Percentiles rank a stretch among this genome's conserved stretches.
Conservation (phyloP, 129 eudicot genomes). For the Flaveria sonorensis region DNA sequence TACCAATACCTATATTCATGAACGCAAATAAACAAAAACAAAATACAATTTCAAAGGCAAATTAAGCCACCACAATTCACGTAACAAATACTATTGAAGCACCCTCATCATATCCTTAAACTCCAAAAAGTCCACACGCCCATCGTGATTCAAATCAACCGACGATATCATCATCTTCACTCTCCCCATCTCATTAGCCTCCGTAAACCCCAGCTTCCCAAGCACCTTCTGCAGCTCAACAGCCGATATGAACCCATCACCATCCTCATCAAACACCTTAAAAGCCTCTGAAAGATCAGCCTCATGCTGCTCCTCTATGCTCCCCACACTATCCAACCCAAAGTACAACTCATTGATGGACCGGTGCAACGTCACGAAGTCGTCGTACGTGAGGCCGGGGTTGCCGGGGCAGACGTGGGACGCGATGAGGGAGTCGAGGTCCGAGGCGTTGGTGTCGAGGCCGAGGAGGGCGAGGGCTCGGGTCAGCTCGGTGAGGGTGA, state of each 20-base stretch:
- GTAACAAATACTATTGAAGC: conserved; percentile 12
- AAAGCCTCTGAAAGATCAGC: conserved; percentile 82
- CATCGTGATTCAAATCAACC: conserved; percentile 69
- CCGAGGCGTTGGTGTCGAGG: conserved; percentile 48
- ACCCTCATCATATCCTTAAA: conserved; percentile 77
- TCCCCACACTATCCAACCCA: conserved; percentile 4
- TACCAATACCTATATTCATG: not conserved
- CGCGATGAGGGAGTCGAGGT: conserved; percentile 44
- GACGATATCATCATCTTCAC: conserved; percentile 76
- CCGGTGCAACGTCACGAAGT: conserved; percentile 55
- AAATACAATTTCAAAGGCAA: too few relatives aligned
- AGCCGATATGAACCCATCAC: conserved; percentile 82
- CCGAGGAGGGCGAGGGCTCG: conserved; percentile 67
- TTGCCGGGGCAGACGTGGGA: conserved; percentile 52
- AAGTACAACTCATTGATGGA: conserved; percentile 55
- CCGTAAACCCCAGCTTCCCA: conserved; percentile 60
- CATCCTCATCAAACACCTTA: conserved; percentile 75
- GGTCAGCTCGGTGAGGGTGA: conserved; percentile 61
- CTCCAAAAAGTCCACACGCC: conserved; percentile 70
- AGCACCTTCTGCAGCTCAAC: conserved; percentile 66
- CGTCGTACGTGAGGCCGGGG: conserved; percentile 58
- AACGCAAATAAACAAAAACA: not conserved
- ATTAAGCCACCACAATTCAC: too few relatives aligned
- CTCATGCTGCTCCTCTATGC: conserved; percentile 44
- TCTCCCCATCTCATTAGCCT: conserved; percentile 52